phyloP scores from a whole-genome alignment of 2,329 filamentous ascomycete species.

The Dissoconium aciculare region DNA sequence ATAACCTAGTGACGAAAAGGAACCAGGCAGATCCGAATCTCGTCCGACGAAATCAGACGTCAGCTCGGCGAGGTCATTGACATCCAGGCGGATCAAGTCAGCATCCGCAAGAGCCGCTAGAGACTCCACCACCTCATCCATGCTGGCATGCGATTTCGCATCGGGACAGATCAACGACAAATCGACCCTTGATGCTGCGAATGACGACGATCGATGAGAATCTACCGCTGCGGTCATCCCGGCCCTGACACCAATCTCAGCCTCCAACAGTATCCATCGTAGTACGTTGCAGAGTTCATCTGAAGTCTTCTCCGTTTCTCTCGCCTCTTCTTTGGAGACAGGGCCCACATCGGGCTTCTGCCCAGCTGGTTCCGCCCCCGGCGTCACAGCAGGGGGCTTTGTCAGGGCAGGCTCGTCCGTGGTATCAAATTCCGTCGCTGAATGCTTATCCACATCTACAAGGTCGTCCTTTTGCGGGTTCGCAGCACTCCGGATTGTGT shows the following conservation, averaged over 20 bases:
- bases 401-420: too few species aligned
- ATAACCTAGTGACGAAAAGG: constrained; percentile 34
- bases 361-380: too few species aligned
- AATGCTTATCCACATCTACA: too few species aligned
- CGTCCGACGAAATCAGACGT: constrained; percentile 54
- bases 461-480: too few species aligned
- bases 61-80: constrained; percentile 55
- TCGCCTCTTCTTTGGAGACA: too few species aligned
- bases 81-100: constrained; percentile 53
- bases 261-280: constrained; percentile 16
- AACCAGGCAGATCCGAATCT: constrained; percentile 34
- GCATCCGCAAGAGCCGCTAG: constrained; percentile 47
- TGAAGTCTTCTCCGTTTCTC: too few species aligned
- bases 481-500: too few species aligned
- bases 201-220: constrained; percentile 8
- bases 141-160: constrained; percentile 35
- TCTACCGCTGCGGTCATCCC: constrained; percentile 11
- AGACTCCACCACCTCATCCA: constrained; percentile 48
- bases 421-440: too few species aligned
- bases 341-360: too few species aligned
- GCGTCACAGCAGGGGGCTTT: too few species aligned
- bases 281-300: too few species aligned
- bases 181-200: constrained; percentile 18
- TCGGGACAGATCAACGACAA: constrained; percentile 37
- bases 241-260: constrained; percentile 16